Percentiles rank a stretch among this genome's conserved stretches.
Conservation (phyloP, 768 basidiomycete genomes). For the Hydnum rufescens region DNA sequence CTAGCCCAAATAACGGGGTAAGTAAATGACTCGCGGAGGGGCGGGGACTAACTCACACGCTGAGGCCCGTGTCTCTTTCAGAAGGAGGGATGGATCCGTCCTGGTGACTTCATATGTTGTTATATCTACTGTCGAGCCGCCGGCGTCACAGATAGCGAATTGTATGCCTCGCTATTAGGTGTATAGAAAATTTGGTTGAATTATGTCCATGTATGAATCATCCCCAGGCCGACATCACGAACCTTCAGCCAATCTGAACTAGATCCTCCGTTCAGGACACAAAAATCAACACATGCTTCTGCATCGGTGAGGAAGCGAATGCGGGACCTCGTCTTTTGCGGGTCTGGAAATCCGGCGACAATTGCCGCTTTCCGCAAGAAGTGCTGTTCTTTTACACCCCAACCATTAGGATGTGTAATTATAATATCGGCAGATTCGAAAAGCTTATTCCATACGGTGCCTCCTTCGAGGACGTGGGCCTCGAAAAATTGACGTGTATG, state of each 20-base stretch:
- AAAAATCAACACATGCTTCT: conserved; percentile 32
- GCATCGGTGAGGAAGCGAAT: conserved; percentile 32
- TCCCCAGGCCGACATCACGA: no score
- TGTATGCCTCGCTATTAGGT: background rate
- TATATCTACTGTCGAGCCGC: conserved; percentile 1
- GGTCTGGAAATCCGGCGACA: conserved; percentile 23
- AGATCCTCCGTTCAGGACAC: conserved; percentile 19
- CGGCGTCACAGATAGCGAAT: conserved; percentile 1
- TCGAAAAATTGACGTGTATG: conserved; percentile 12
- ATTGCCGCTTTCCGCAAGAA: conserved; percentile 28
- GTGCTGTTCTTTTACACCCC: conserved; percentile 27
- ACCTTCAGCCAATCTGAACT: background rate
- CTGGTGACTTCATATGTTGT: background rate
- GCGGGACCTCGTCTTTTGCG: conserved; percentile 19
- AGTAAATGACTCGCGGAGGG: background rate
- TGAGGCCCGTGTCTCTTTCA: background rate
- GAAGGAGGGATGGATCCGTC: background rate
- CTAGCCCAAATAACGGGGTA: background rate
- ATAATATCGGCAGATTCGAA: background rate
- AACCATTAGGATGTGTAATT: conserved; percentile 22
- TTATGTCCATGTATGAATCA: no score
- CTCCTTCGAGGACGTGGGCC: background rate
- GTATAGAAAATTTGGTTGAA: background rate
- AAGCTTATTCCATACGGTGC: background rate
- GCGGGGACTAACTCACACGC: conserved; percentile 2